phyloP scores from a whole-genome alignment of 108 stramenopile genomes.

The Stephanodiscus triporus region DNA sequence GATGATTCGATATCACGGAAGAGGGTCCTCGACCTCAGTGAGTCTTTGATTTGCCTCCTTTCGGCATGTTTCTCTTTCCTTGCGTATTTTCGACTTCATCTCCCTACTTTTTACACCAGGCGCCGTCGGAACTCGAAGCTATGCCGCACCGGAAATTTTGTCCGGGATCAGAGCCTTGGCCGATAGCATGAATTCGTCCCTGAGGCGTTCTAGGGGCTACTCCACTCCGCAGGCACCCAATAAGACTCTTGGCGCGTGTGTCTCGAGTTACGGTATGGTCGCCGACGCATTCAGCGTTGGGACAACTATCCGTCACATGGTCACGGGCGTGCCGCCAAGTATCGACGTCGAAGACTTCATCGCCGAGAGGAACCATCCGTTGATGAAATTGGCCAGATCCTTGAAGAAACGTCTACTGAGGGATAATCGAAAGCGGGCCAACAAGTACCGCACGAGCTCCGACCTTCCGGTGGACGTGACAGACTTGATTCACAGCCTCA shows the following conservation, averaged over 20 bases:
- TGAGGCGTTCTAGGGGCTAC: slow-evolving; percentile 31
- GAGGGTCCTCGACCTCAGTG: slow-evolving; percentile 21
- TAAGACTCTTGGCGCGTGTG: slow-evolving; percentile 70
- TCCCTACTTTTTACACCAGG: background rate
- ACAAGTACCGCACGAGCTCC: slow-evolving; percentile 25
- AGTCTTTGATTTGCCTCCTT: background rate
- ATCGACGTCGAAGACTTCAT: slow-evolving; percentile 71
- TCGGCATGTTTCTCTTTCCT: background rate
- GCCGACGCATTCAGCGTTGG: slow-evolving; percentile 87
- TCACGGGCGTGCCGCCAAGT: slow-evolving; percentile 85
- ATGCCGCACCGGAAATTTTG: slow-evolving; percentile 84
- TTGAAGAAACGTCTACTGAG: slow-evolving; percentile 16
- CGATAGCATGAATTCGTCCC: slow-evolving; percentile 12
- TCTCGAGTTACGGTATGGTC: slow-evolving; percentile 88
- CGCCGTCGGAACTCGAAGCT: slow-evolving; percentile 80
- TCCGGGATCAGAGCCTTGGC: slow-evolving; percentile 15
- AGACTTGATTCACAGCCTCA: slow-evolving; percentile 28
- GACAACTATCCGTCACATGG: slow-evolving; percentile 73
- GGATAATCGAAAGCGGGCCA: slow-evolving; percentile 18
- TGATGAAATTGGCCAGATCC: slow-evolving; percentile 29
- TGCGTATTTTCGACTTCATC: background rate
- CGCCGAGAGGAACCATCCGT: slow-evolving; percentile 29
- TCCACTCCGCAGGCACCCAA: background rate
- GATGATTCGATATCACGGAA: slow-evolving; percentile 14
- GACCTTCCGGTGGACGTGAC: slow-evolving; percentile 38